Conservation (phyloP, 1,139 yeast species). For the Geotrichum restrictum region DNA sequence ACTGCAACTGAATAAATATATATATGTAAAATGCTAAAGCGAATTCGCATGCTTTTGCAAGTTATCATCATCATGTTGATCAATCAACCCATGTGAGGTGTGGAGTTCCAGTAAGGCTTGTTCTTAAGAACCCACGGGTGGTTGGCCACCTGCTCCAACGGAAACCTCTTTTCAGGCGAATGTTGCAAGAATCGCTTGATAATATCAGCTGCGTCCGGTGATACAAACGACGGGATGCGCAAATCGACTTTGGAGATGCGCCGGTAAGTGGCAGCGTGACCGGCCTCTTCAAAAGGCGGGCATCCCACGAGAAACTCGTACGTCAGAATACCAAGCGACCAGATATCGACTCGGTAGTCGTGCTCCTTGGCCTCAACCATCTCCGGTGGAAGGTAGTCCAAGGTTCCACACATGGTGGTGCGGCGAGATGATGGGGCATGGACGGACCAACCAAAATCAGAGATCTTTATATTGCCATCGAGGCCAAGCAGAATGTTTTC, state of each 20-base stretch:
- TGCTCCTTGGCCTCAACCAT: conserved; percentile 84
- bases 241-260: conserved; percentile 76
- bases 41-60: too few species aligned
- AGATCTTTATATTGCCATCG: conserved; percentile 69
- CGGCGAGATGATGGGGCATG: conserved; percentile 55
- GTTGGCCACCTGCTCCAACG: conserved; percentile 54
- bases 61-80: too few species aligned
- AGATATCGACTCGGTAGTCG: conserved; percentile 74
- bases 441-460: conserved; percentile 98
- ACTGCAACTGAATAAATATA: not conserved
- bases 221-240: conserved; percentile 63
- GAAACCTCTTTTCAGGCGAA: conserved; percentile 63
- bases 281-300: conserved; percentile 85
- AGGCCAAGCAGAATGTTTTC: conserved; percentile 78
- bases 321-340: conserved; percentile 88
- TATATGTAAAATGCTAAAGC: not conserved
- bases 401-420: conserved; percentile 87
- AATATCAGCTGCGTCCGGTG: conserved; percentile 72
- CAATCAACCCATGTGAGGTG: conserved; percentile 17
- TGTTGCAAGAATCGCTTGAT: conserved; percentile 58
- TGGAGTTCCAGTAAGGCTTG: conserved; percentile 47
- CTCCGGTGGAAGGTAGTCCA: conserved; percentile 93
- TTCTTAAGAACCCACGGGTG: conserved; percentile 85
- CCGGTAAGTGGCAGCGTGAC: conserved; percentile 68
- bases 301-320: conserved; percentile 84